Evolutionary conservation across 306 rosid species (phyloP).

Genomic region (Prunus mume): DNA sequence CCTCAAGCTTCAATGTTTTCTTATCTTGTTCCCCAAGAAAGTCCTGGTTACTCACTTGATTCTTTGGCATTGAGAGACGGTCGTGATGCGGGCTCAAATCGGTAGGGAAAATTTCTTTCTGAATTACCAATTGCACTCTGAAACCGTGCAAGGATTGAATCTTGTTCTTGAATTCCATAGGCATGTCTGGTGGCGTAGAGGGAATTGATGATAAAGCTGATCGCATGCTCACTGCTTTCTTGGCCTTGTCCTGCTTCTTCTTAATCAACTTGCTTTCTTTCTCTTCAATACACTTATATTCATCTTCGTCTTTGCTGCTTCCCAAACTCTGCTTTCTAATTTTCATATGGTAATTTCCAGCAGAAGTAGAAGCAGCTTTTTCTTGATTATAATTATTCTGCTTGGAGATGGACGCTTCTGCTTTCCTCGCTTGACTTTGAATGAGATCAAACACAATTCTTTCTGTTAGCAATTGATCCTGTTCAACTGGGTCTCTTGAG

Average conservation of each 20-base stretch:
- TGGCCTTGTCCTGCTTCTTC: no score
- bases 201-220: no score
- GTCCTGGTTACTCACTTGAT: neutral
- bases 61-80: neutral
- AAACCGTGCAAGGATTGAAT: neutral
- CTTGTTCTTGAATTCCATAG: neutral
- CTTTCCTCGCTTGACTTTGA: no score
- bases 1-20: no score
- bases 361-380: neutral
- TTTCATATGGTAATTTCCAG: neutral
- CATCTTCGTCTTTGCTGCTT: neutral
- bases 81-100: neutral
- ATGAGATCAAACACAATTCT: no score
- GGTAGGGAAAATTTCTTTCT: neutral
- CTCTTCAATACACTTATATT: neutral
- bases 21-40: neutral
- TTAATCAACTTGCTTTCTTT: neutral
- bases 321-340: no score
- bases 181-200: neutral
- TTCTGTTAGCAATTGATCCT: no score
- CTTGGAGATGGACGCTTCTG: no score
- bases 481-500: no score
- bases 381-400: no score
- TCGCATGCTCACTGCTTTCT: no score
- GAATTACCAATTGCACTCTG: neutral